Percentiles rank a stretch among this genome's conserved stretches.
These are phyloP conservation scores for Cupressus sempervirens DNA, from an alignment of 75 land plant species.

Conservation along the genomic window DNA sequence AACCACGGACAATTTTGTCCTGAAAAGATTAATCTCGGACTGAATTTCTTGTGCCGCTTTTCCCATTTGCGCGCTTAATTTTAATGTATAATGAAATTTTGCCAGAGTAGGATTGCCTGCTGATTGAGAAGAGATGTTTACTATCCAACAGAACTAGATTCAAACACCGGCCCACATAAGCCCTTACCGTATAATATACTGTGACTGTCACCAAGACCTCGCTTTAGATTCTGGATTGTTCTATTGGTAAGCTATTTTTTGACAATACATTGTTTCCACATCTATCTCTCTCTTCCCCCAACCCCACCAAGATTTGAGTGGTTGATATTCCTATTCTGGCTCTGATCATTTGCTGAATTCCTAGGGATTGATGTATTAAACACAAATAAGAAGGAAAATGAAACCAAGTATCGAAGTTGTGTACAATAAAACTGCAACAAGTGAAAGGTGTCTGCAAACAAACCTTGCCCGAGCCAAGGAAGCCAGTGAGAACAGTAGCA, in stretches of 20 bases:
- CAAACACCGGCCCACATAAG: not conserved
- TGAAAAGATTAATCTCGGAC: not conserved
- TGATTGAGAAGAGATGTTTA: not conserved
- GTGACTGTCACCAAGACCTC: no score
- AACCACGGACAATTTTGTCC: not conserved
- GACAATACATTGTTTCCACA: no score
- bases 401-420: not conserved
- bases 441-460: not conserved
- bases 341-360: no score
- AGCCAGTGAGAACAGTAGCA: constrained; percentile 92
- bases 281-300: no score
- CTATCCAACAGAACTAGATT: not conserved
- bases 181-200: not conserved
- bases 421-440: not conserved
- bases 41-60: not conserved
- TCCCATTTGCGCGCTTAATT: not conserved
- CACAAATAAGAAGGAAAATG: not conserved
- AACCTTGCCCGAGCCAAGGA: constrained; percentile 95
- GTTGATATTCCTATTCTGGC: no score
- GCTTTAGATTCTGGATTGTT: no score
- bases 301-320: no score
- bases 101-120: not conserved
- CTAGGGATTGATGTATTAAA: not conserved
- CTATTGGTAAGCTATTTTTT: no score
- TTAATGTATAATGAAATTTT: not conserved